phyloP scores from a whole-genome alignment of 306 rosid genomes.

The Trifolium dubium region DNA sequence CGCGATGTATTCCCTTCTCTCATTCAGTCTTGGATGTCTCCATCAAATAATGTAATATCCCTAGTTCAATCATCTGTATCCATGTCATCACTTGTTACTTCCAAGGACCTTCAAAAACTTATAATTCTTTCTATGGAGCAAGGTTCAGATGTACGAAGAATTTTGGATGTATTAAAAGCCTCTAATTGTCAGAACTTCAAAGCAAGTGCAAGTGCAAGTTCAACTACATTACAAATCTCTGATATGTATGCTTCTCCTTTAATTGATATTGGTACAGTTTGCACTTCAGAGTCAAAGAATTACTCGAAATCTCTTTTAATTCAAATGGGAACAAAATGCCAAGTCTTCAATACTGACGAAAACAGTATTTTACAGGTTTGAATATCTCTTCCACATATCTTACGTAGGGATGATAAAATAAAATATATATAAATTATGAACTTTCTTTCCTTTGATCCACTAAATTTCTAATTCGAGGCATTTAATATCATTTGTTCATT shows the following conservation, averaged over 20 bases:
- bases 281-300: not conserved
- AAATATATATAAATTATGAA: not conserved
- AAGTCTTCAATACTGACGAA: not conserved
- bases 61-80: not conserved
- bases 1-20: not conserved
- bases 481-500: not conserved
- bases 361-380: not conserved
- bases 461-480: not conserved
- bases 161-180: not conserved
- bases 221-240: conserved; percentile 4
- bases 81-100: not conserved
- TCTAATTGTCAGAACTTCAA: not conserved
- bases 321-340: not conserved
- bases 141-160: not conserved
- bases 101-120: not conserved
- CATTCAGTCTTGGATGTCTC: conserved; percentile 7
- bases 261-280: not conserved
- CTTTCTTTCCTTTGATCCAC: not conserved
- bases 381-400: not conserved
- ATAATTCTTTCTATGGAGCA: not conserved
- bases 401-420: not conserved
- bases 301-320: not conserved
- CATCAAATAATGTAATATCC: not conserved
- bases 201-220: conserved; percentile 1
- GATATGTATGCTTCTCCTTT: not conserved